These are phyloP conservation scores for Backusella parvicylindrica DNA, from an alignment of 192 early-diverging fungal genomes.

Conservation along the genomic window DNA sequence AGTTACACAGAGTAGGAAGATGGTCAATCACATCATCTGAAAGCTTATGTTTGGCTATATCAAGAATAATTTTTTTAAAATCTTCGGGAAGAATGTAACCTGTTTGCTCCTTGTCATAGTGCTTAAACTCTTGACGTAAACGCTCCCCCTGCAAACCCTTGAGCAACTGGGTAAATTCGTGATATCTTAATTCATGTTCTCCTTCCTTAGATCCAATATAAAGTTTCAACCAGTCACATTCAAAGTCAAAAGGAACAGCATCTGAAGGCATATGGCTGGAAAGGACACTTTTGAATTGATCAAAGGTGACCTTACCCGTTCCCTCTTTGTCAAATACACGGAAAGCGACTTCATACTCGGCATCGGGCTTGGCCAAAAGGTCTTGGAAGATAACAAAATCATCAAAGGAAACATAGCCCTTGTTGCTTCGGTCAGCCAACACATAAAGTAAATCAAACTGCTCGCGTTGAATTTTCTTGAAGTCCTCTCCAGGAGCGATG, in stretches of 20 bases:
- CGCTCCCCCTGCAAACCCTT: constrained; percentile 69
- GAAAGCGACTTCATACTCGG: constrained; percentile 72
- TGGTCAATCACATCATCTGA: constrained; percentile 61
- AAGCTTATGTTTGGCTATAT: constrained; percentile 62
- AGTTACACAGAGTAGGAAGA: constrained; percentile 55
- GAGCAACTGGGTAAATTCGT: constrained; percentile 68
- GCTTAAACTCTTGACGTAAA: constrained; percentile 67
- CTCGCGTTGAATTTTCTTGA: constrained; percentile 50
- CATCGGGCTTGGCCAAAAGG: constrained; percentile 60
- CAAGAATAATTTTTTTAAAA: constrained; percentile 58
- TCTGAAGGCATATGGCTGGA: constrained; percentile 47
- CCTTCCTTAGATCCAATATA: constrained; percentile 56
- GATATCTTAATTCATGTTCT: constrained; percentile 57
- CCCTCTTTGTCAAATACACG: constrained; percentile 59
- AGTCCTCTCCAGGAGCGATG: constrained; percentile 53
- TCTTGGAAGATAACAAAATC: constrained; percentile 65
- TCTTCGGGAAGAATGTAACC: constrained; percentile 59
- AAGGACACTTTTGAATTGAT: constrained; percentile 66
- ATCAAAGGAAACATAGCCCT: constrained; percentile 48
- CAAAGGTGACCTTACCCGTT: constrained; percentile 58
- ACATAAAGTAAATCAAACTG: constrained; percentile 57
- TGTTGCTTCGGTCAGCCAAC: constrained; percentile 50
- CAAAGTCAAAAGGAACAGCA: constrained; percentile 65
- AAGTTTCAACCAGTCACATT: constrained; percentile 70
- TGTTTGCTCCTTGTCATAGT: constrained; percentile 60